Base-by-base conservation (phyloP, 1,284 basidiomycete species). In the Trametes versicolor region DNA sequence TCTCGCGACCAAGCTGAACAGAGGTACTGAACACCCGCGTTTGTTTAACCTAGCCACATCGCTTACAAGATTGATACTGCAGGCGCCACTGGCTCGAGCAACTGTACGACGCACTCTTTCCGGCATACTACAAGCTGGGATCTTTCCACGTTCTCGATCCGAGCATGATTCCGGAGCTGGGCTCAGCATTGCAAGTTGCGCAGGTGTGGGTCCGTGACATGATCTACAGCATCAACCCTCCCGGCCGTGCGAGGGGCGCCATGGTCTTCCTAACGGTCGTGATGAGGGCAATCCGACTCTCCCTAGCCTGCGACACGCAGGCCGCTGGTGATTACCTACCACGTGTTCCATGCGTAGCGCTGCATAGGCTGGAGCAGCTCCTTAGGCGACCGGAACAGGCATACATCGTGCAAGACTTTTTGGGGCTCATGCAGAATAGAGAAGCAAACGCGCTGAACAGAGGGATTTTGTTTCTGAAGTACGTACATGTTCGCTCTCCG, bases 151-250 rank as follows among this genome's bases (percentile, higher is more conserved):
- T 76, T 25, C 71, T 84, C 2, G 69, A 80, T 49, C 45, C 75
- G 0, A 63, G 67, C 0, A 48, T 67, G 10, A 81, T 85, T 45
- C 80, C 81, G 0, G 78, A 81, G 55, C 79, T 74, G 27, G 65
- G 67, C 4, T 76, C 72, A 43, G 75, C 76, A 1, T 70, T 82
- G 0, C 72, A 73, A 7, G 71, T 82, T 10, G 74, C 83, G 53
- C 78, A 75, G 29, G 69, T 76, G 45, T 86, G 84, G 84, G 70
- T 79, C 27, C 70, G 75, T 23, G 76, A 78, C 1, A 66, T 80
- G n/a, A 69, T 83, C 57, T 78, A 79, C 58, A 53, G 61, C 48
- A 59, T 75, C 41, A 54, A 62, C 0, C 71, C 70, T 1, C 56
- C 48, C 48, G 45, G 34, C 5, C 15, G 47, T 7, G 23, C n/a